phyloP scores from a whole-genome alignment of 164 flowering plant species.

The Berberis vulgaris region DNA sequence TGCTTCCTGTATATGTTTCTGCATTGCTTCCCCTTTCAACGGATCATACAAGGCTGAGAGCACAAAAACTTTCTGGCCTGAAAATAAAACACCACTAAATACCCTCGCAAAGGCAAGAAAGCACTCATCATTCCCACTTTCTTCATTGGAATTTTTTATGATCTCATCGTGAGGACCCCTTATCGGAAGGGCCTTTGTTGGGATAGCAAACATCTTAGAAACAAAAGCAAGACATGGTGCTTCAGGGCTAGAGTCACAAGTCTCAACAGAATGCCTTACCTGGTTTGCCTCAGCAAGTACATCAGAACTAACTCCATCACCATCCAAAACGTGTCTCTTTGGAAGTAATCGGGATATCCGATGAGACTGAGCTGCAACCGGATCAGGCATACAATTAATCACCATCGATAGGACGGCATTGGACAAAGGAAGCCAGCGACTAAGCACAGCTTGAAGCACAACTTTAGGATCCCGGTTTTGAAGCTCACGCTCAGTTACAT shows the following conservation, averaged over 20 bases:
- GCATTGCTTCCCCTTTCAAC: constrained; percentile 42
- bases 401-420: constrained; percentile 80
- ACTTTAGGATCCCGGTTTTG: constrained; percentile 74
- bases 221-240: constrained; percentile 91
- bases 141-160: constrained; percentile 29
- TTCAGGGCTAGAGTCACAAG: constrained; percentile 57
- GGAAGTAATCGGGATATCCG: constrained; percentile 69
- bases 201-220: constrained; percentile 91
- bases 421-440: constrained; percentile 92
- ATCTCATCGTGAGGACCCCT: constrained; percentile 46
- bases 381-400: constrained; percentile 72
- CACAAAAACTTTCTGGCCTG: constrained; percentile 67
- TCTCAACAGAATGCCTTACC: constrained; percentile 48
- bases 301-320: constrained; percentile 17
- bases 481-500: constrained; percentile 67
- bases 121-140: constrained; percentile 47
- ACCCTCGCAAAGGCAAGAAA: constrained; percentile 91
- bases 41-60: constrained; percentile 92
- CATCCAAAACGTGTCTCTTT: constrained; percentile 33
- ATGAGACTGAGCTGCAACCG: constrained; percentile 58
- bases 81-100: constrained; percentile 67
- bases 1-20: constrained; percentile 80
- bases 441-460: constrained; percentile 74
- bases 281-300: constrained; percentile 59
- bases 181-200: constrained; percentile 65